Evolutionary conservation across 2,329 filamentous ascomycete genomes (phyloP), one percentile per base, ranked within the genome.

Genomic region (Nemania sp.): DNA sequence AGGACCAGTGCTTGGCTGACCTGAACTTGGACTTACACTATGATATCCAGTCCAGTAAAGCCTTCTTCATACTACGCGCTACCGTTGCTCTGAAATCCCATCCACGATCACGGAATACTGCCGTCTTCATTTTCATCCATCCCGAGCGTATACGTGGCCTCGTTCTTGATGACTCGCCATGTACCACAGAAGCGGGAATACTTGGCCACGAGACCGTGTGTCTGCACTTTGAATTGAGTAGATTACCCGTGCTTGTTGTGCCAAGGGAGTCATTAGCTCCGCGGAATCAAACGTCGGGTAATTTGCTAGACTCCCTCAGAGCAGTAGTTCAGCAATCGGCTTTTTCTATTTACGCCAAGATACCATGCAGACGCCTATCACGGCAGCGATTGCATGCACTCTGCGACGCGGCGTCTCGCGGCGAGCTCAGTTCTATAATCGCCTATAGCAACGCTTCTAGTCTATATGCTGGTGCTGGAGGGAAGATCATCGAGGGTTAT

Each of bases 21-120:
- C 20, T 60, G 24, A 54, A 47, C 15, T 19, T 60, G 3, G 57
- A 60, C 41, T 15, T 60, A 33, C 54, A 57, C 11, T 60, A 60
- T 44, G 49, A 57, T 47, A 51, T 23, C n/a, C 48, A 33, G 41
- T 54, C 54, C 17, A 54, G 43, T 40, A 57, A 57, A 34, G 57
- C 54, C 17, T 60, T 60, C 28, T 57, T 52, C 17, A 57, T 52
- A 34, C 37, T 60, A 43, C 54, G 57, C 26, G 44, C 50, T 44
- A 36, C 54, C 15, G 44, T 60, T 19, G 36, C 54, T 23, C 54
- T 60, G 24, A 60, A 60, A 22, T 45, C 47, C 22, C 51, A 52
- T 23, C 44, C 54, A 14, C 47, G 48, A 24, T 40, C 54, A 22
- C 50, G 45, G 24, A 60, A 49, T 39, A 55, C 51, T 30, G 20